phyloP scores from a whole-genome alignment of 2,329 filamentous ascomycete species.

The Sclerotinia glacialis region DNA sequence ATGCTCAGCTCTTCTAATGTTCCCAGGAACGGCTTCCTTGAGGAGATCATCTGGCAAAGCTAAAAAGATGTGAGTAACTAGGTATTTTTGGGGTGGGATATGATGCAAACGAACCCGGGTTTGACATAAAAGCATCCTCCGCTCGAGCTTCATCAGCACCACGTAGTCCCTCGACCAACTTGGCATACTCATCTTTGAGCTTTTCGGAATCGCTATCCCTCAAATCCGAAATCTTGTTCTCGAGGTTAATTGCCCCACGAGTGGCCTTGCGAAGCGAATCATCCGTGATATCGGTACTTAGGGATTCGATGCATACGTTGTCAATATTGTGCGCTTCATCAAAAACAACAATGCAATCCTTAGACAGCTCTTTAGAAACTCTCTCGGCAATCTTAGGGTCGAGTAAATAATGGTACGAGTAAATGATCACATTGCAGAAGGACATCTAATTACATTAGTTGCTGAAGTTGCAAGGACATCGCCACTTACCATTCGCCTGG shows the following conservation, averaged over 20 bases:
- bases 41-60: conserved; percentile 89
- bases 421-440: conserved; percentile 99
- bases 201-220: conserved; percentile 93
- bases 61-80: conserved; percentile 32
- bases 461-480: neutral
- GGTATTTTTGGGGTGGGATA: neutral
- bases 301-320: conserved; percentile 96
- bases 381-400: conserved; percentile 94
- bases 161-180: conserved; percentile 86
- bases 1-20: conserved; percentile 92
- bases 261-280: conserved; percentile 90
- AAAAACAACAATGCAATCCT: conserved; percentile 97
- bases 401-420: conserved; percentile 96
- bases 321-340: conserved; percentile 99
- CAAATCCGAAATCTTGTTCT: conserved; percentile 90
- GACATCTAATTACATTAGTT: conserved; percentile 65
- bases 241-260: conserved; percentile 83
- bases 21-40: conserved; percentile 93
- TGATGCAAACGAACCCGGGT: conserved; percentile 53
- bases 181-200: conserved; percentile 90
- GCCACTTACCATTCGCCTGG: conserved; percentile 75
- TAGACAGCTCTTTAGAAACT: conserved; percentile 83
- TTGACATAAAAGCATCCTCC: conserved; percentile 96
- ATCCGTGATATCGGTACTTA: conserved; percentile 95
- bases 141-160: conserved; percentile 85